Percentiles rank a stretch among this genome's conserved stretches.
phyloP scores from a whole-genome alignment of 352 stramenopile species.

The Globisporangium paroecandrum region DNA sequence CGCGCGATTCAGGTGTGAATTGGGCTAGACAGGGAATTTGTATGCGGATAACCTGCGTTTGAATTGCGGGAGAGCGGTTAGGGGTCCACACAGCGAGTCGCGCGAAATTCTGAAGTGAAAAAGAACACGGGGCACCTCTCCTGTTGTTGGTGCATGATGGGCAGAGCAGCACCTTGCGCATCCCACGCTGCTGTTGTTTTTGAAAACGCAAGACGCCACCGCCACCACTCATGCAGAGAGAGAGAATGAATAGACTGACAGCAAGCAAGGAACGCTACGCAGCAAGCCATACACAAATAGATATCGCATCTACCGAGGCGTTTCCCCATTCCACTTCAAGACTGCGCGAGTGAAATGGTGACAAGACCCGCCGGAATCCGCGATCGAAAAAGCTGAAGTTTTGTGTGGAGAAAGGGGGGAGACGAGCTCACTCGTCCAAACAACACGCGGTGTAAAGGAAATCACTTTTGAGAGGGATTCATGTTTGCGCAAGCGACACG shows the following conservation, averaged over 20 bases:
- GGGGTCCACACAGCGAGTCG: neutral
- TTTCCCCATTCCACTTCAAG: too few relatives aligned
- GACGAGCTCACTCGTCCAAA: slow-evolving; percentile 4
- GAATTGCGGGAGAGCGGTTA: slow-evolving; percentile 7
- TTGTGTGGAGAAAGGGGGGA: slow-evolving; percentile 1
- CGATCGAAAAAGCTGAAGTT: slow-evolving; percentile 16
- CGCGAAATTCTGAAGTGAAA: slow-evolving; percentile 24
- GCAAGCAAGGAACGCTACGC: neutral
- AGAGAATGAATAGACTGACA: neutral
- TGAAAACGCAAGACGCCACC: neutral
- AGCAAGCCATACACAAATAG: neutral
- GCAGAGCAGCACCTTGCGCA: slow-evolving; percentile 8
- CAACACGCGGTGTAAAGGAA: neutral
- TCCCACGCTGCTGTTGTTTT: slow-evolving; percentile 1
- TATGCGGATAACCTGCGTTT: slow-evolving; percentile 10
- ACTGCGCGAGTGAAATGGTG: neutral
- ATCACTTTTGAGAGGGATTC: slow-evolving; percentile 5
- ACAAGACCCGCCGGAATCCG: neutral
- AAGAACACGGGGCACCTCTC: neutral
- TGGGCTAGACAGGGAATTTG: slow-evolving; percentile 19
- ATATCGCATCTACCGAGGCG: neutral
- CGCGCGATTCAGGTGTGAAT: slow-evolving; percentile 19
- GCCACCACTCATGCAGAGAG: neutral
- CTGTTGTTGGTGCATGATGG: neutral
- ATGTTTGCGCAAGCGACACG: slow-evolving; percentile 8